Percentiles rank a stretch among this genome's conserved stretches.
Conservation (phyloP, 2,329 filamentous ascomycete species). For the Zalaria sp. region DNA sequence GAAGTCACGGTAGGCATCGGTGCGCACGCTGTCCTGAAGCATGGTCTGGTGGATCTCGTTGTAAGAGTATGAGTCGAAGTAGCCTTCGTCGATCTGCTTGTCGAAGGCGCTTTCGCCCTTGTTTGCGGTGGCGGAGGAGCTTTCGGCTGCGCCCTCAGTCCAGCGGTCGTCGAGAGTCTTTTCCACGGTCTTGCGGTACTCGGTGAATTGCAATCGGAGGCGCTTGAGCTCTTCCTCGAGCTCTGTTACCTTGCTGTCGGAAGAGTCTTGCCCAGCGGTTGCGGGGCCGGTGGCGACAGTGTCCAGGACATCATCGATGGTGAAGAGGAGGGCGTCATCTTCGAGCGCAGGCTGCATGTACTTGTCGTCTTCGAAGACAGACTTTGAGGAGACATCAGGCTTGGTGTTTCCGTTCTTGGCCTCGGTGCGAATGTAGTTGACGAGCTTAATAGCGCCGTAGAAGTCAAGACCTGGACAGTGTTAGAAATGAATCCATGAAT, state of each 20-base stretch:
- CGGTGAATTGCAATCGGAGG: conserved; percentile 9
- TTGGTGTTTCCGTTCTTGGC: conserved; percentile 22
- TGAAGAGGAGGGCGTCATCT: conserved; percentile 80
- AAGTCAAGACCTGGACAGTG: conserved; percentile 26
- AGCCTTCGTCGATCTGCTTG: conserved; percentile 9
- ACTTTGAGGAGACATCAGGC: conserved; percentile 44
- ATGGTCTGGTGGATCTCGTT: conserved; percentile 79
- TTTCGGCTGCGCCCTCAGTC: conserved; percentile 5
- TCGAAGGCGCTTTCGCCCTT: conserved; percentile 3
- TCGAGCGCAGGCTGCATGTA: conserved; percentile 75
- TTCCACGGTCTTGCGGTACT: conserved; percentile 11
- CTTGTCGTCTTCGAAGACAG: conserved; percentile 59
- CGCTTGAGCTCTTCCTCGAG: conserved; percentile 9
- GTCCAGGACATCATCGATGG: conserved; percentile 51
- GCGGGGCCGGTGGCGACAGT: background rate
- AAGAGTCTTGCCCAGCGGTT: conserved; percentile 1
- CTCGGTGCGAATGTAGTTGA: conserved; percentile 35
- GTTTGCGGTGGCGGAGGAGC: background rate
- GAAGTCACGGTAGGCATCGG: conserved; percentile 86
- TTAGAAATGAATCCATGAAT: background rate
- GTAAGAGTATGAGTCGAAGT: conserved; percentile 14
- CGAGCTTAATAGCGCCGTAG: conserved; percentile 27
- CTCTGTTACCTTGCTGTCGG: conserved; percentile 5
- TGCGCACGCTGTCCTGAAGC: conserved; percentile 81
- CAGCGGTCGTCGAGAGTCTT: conserved; percentile 13